Base-by-base conservation (phyloP, 1,284 basidiomycete genomes). In the Cryptococcus sp. region DNA sequence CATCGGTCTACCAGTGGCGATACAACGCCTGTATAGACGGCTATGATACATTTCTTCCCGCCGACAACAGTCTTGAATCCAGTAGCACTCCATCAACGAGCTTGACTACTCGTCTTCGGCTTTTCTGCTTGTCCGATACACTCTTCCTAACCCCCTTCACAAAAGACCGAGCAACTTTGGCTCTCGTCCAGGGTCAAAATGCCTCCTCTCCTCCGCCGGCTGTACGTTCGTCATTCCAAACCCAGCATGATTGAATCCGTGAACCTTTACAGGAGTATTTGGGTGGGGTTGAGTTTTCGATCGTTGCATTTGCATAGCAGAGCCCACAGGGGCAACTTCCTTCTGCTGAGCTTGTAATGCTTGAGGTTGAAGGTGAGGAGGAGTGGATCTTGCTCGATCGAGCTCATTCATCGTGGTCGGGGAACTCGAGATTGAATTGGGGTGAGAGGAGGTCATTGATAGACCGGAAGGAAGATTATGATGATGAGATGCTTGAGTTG, bases 141-240 rank as follows among this genome's bases (percentile, higher is more conserved):
- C n/a, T n/a, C 36, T 5, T 16, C 14, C 16, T 14, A 5, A 39
- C 4, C 5, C 16, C 36, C 16, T 7, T 39, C 52, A 72, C 44
- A 67, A 56, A 13, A 72, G 55, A 19, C 65, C 64, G 22, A 70
- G 56, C 39, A 73, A 55, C 43, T 64, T 64, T 11, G 70, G 70
- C 40, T 73, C 68, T 48, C 62, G 61, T 7, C 54, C 59, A 11
- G 70, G 70, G 54, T 73, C 70, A 37, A 71, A 73, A 56, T 71
- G 70, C 42, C 61, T 53, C 40, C 54, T 56, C 39, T 53, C 58
- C 3, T 53, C 47, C 14, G 31, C 18, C 24, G 37, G 14, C 25
- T 19, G 11, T 43, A 39, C 36, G 16, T 16, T 39, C 5, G 36
- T 39, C 36, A 39, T 7, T 16, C 36, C 18, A 19, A 39, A 39